A percentile compares a stretch with the other conserved stretches of the same genome.
Conservation (phyloP, 768 basidiomycete genomes). For the Rubroboletus satanas region DNA sequence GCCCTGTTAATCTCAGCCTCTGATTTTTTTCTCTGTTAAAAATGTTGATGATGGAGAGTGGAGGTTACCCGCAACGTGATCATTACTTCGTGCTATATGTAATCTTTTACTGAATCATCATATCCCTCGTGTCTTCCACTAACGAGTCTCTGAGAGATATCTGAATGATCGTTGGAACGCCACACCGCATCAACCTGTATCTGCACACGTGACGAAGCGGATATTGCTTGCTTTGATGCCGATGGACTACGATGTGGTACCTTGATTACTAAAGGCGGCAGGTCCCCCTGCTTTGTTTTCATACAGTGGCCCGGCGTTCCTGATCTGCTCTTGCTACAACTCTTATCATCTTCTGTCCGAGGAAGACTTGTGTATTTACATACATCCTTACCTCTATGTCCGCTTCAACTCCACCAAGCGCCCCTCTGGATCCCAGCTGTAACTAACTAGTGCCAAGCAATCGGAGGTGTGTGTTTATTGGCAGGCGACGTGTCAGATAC, state of each 20-base stretch:
- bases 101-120: neutral
- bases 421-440: constrained; percentile 48
- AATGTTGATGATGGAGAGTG: neutral
- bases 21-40: neutral
- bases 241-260: neutral
- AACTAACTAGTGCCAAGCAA: constrained; percentile 22
- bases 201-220: neutral
- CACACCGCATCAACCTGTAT: neutral
- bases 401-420: constrained; percentile 51
- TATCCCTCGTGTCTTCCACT: neutral
- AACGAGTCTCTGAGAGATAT: neutral
- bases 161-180: too few species aligned
- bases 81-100: neutral
- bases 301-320: neutral
- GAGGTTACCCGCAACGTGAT: neutral
- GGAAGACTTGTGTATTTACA: constrained; percentile 45
- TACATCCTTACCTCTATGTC: constrained; percentile 53
- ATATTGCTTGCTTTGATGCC: neutral
- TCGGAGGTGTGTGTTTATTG: neutral
- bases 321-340: neutral
- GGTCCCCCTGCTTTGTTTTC: neutral
- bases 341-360: neutral
- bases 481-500: neutral
- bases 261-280: neutral
- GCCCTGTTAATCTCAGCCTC: neutral